Conservation (phyloP, 441 rosid genomes). For the Iberis amara region DNA sequence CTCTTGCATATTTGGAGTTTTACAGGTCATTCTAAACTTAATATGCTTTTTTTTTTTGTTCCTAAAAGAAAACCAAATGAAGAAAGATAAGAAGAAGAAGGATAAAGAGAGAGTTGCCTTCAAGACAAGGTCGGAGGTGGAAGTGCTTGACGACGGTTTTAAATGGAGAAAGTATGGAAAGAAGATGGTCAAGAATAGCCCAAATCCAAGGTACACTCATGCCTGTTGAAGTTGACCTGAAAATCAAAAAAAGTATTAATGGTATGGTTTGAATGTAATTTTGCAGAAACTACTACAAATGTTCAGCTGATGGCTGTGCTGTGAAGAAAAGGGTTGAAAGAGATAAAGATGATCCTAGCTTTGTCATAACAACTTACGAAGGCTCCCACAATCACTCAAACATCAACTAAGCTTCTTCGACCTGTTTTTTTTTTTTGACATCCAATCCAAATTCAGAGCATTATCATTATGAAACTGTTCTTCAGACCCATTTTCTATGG, state of each 20-base stretch:
- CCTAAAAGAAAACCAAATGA: conserved; percentile 27
- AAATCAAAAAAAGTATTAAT: not conserved
- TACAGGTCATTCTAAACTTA: not conserved
- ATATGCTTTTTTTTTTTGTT: not conserved
- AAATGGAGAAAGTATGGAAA: conserved; percentile 96
- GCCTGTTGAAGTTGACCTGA: conserved; percentile 16
- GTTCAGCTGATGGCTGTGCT: conserved; percentile 62
- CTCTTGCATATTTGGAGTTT: not conserved
- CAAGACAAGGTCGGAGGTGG: conserved; percentile 70
- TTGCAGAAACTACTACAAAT: conserved; percentile 73
- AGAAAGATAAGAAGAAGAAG: conserved; percentile 34
- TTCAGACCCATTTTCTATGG: conserved; percentile 15
- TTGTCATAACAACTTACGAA: conserved; percentile 80
- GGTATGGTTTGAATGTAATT: conserved; percentile 7
- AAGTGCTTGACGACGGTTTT: conserved; percentile 79
- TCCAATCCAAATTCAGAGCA: not conserved
- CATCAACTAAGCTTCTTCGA: not conserved
- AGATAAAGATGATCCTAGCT: conserved; percentile 61
- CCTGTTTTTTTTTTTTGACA: too few relatives aligned
- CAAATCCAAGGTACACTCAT: conserved; percentile 67
- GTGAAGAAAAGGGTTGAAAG: conserved; percentile 93
- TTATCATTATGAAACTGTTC: conserved; percentile 8
- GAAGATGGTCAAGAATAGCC: conserved; percentile 93
- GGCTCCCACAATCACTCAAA: conserved; percentile 38
- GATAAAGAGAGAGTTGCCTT: conserved; percentile 65